phyloP scores from a whole-genome alignment of 179 eudicot species.

The Corrigiola litoralis region DNA sequence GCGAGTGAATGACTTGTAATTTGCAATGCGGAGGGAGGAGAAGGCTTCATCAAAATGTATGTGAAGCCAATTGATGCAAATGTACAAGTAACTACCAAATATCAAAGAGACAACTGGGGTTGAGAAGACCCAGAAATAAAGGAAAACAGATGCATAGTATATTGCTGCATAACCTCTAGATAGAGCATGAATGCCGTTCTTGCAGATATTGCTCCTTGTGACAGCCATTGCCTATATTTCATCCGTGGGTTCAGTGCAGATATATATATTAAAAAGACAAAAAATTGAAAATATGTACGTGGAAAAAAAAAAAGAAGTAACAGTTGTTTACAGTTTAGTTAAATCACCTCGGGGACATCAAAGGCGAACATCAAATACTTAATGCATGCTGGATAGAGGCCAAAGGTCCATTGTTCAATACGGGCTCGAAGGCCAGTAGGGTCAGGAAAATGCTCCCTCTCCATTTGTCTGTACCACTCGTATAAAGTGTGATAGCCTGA shows the following conservation, averaged over 20 bases:
- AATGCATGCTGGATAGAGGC: constrained; percentile 97
- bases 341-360: constrained; percentile 89
- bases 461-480: constrained; percentile 91
- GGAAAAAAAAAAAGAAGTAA: not conserved
- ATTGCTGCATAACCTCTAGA: constrained; percentile 72
- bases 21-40: constrained; percentile 96
- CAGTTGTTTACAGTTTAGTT: not conserved
- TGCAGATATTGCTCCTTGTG: constrained; percentile 80
- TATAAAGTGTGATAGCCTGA: constrained; percentile 95
- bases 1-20: constrained; percentile 94
- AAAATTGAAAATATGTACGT: not conserved
- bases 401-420: constrained; percentile 95
- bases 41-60: constrained; percentile 98
- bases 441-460: constrained; percentile 96
- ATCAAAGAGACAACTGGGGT: constrained; percentile 95
- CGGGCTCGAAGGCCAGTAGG: constrained; percentile 96
- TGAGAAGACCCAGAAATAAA: constrained; percentile 95
- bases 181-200: constrained; percentile 71
- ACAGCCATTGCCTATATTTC: constrained; percentile 90
- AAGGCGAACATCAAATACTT: constrained; percentile 98
- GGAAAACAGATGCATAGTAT: constrained; percentile 94
- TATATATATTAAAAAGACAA: not conserved
- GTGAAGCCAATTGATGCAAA: constrained; percentile 95
- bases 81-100: constrained; percentile 91
- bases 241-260: not conserved